Evolutionary conservation across 129 eudicot genomes (phyloP).

Genomic region (Apium graveolens): DNA sequence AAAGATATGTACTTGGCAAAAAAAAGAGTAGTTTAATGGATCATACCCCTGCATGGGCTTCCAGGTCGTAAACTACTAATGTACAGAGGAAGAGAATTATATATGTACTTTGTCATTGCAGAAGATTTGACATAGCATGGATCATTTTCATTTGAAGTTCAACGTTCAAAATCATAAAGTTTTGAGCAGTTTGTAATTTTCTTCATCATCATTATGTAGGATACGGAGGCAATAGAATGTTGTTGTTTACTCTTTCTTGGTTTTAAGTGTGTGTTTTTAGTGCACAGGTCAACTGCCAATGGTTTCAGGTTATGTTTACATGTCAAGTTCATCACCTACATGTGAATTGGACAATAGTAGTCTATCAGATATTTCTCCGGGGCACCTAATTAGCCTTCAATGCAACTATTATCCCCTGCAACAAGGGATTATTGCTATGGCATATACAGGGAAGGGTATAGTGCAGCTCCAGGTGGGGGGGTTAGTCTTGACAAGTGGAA

Average conservation of each 20-base stretch:
- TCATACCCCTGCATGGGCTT: neutral
- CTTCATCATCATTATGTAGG: neutral
- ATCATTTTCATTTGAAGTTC: neutral
- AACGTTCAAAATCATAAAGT: no score
- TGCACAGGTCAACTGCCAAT: slow-evolving; percentile 9
- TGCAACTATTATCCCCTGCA: slow-evolving; percentile 17
- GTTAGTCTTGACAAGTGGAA: slow-evolving; percentile 6
- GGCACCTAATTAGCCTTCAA: slow-evolving; percentile 13
- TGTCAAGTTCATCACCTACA: slow-evolving; percentile 6
- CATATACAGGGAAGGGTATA: neutral
- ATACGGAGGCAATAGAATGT: neutral
- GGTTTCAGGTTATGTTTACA: neutral
- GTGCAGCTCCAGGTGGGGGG: slow-evolving; percentile 14
- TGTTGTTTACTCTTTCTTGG: neutral
- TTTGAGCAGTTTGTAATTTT: neutral
- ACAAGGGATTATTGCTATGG: slow-evolving; percentile 10
- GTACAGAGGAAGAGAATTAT: no score
- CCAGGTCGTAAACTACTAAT: neutral
- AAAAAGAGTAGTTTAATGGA: neutral
- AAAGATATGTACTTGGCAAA: no score
- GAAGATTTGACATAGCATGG: neutral
- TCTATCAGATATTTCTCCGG: slow-evolving; percentile 9
- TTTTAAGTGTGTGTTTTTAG: neutral
- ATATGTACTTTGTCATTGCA: neutral
- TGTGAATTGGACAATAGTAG: slow-evolving; percentile 5